Base-by-base conservation (phyloP, 73 alveolate genomes). In the Diophrys sp. region DNA sequence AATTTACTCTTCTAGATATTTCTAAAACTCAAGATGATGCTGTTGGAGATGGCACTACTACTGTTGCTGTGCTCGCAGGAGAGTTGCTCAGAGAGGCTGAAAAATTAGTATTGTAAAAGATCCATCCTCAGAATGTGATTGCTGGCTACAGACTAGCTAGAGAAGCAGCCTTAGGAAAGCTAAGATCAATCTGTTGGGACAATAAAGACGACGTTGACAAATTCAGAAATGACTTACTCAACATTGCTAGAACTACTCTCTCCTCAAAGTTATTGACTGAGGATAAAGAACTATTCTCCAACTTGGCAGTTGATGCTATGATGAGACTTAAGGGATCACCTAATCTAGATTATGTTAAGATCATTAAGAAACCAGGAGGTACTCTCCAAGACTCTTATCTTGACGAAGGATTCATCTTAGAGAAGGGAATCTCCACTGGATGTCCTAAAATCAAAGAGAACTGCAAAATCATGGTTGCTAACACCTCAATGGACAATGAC, bases 1-100 rank as follows among this genome's bases (percentile, higher is more conserved):
- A 44, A 44, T 44, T n/a, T n/a, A n/a, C n/a, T n/a, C 5, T 44
- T 44, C 62, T 44, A 44, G 99, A 96, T 73, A 96, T 96, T 80
- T 94, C 98, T n/a, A 94, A 95, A 80, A 94, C 97, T 27, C 93
- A 96, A 83, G 99, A 96, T 87, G 97, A 89, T 66, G 98, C 90
- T 77, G 99, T 96, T 14, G 99, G 99, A 66, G 99, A 96, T 90
- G 99, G 99, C 26, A 96, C 99, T 24, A 96, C 95, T 18, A 98
- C 81, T 73, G 81, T 73, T 73, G 81, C 81, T 5, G 96, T 90
- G 56, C 80, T 96, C 34, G 98, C 98, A 28, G 99, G 99, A 70
- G 99, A 96, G 77, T 87, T 96, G 23, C 83, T 96, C 70, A 91
- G 99, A 87, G 98, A 96, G 83, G 99, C 98, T 54, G 99, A 96